Evolutionary conservation across 306 rosid species (phyloP).

Genomic region (Fagus crenata): DNA sequence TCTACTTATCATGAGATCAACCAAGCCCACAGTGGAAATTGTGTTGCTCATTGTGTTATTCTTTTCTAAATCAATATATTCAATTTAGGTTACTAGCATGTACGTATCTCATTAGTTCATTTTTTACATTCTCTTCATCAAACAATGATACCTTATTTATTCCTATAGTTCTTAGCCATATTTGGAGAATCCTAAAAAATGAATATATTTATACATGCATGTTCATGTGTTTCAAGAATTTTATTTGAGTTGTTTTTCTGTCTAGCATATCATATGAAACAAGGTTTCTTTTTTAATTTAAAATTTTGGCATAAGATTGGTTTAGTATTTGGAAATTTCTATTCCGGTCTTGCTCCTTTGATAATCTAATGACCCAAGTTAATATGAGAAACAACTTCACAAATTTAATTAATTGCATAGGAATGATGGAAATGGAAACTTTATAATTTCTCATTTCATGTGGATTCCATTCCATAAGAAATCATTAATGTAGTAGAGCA

Average conservation of each 20-base stretch:
- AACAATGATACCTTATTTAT: no score
- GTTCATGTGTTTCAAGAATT: background rate
- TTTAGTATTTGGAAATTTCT: background rate
- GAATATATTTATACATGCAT: background rate
- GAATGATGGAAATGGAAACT: no score
- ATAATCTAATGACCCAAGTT: background rate
- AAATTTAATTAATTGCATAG: no score
- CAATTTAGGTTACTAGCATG: no score
- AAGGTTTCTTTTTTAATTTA: background rate
- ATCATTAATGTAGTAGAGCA: no score
- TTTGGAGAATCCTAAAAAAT: background rate
- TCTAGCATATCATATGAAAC: background rate
- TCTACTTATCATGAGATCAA: conserved; percentile 20
- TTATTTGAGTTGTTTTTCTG: conserved; percentile 10
- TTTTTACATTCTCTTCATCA: no score
- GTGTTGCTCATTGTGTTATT: conserved; percentile 21
- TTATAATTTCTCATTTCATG: no score
- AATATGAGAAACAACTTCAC: background rate
- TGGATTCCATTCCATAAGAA: no score
- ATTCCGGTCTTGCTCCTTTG: background rate
- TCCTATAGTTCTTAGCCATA: background rate
- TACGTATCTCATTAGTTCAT: no score
- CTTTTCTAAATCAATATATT: background rate
- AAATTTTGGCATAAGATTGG: background rate
- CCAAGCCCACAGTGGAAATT: background rate